Evolutionary conservation across 2,329 filamentous ascomycete genomes (phyloP), one percentile per base, ranked within the genome.

Genomic region (Botrytis elliptica): DNA sequence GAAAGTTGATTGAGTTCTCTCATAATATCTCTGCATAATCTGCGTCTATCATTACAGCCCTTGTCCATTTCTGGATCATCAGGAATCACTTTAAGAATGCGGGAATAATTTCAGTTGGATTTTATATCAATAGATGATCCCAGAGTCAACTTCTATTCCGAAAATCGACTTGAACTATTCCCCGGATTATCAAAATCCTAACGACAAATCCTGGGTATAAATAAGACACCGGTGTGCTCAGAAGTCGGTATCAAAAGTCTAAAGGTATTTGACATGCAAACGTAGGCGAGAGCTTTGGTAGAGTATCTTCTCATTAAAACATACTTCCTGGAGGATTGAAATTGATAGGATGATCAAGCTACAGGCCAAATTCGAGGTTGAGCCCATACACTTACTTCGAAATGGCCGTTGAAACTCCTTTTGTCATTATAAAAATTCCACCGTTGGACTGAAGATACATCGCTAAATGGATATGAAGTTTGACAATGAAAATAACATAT

Each of bases 11-110:
- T 49, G 22, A 52, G 10, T 52, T 52, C 25, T 25, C 46, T 52
- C 10, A 52, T 1, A 5, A 52, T 14, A 3, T 14, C 0, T 4
- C 22, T n/a, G 10, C 22, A n/a, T 3, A n/a, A 14, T 8, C 25
- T 6, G 1, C 1, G 4, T 14, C 22, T 1, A 14, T 6, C 4
- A 14, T n/a, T 14, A 8, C 49, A 52, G 22, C 10, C 9, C 49
- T 52, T 52, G 25, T n/a, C 4, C 49, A n/a, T 52, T n/a, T 52
- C 22, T n/a, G 4, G 4, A 14, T 52, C 49, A n/a, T 52, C 49
- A 52, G 10, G 4, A n/a, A 52, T n/a, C 1, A n/a, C 4, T 52
- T 52, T 6, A 2, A 9, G 9, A 25, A 14, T n/a, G 1, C 10
- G 9, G 10, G n/a, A 52, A 52, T 25, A 2, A 5, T 25, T 52